A percentile compares a stretch with the other conserved stretches of the same genome.
Evolutionary conservation across 768 basidiomycete genomes (phyloP).

Genomic region (Lactarius indigo): DNA sequence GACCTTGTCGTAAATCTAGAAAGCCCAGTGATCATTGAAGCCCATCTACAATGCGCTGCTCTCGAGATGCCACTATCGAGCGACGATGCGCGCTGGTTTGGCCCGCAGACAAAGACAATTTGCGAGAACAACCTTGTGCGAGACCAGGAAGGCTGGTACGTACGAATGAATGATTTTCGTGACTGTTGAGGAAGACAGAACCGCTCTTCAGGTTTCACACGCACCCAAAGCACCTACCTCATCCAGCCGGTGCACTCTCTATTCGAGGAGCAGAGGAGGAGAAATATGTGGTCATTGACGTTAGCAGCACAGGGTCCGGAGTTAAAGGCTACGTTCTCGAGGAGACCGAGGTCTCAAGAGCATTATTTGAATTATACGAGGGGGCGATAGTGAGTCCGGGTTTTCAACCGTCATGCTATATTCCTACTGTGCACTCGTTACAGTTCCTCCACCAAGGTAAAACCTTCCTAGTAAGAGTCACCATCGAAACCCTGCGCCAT

Average conservation of each 20-base stretch:
- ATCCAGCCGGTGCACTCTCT: slow-evolving; percentile 66
- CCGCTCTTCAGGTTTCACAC: slow-evolving; percentile 64
- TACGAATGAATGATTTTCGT: slow-evolving; percentile 1
- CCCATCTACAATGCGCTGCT: slow-evolving; percentile 84
- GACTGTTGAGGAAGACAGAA: not conserved
- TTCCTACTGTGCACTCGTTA: slow-evolving; percentile 4
- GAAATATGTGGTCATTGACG: slow-evolving; percentile 69
- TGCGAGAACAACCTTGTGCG: slow-evolving; percentile 57
- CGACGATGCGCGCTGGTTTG: slow-evolving; percentile 72
- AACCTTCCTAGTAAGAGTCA: slow-evolving; percentile 61
- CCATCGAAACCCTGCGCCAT: not conserved
- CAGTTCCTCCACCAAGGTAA: slow-evolving; percentile 88
- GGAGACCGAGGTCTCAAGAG: slow-evolving; percentile 79
- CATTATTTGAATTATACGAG: slow-evolving; percentile 86
- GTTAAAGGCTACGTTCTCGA: slow-evolving; percentile 54
- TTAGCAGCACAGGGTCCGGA: slow-evolving; percentile 42
- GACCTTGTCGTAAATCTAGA: slow-evolving; percentile 71
- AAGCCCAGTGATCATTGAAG: slow-evolving; percentile 73
- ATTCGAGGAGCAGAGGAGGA: slow-evolving; percentile 78
- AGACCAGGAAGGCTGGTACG: slow-evolving; percentile 81
- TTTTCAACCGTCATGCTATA: not conserved
- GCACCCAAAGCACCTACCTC: slow-evolving; percentile 74
- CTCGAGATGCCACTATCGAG: slow-evolving; percentile 76
- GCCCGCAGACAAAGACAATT: slow-evolving; percentile 51
- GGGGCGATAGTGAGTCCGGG: slow-evolving; percentile 65